Percentiles rank a stretch among this genome's conserved stretches.
Conservation (phyloP, 2,329 filamentous ascomycete genomes). For the Colletotrichum tamarilloi region DNA sequence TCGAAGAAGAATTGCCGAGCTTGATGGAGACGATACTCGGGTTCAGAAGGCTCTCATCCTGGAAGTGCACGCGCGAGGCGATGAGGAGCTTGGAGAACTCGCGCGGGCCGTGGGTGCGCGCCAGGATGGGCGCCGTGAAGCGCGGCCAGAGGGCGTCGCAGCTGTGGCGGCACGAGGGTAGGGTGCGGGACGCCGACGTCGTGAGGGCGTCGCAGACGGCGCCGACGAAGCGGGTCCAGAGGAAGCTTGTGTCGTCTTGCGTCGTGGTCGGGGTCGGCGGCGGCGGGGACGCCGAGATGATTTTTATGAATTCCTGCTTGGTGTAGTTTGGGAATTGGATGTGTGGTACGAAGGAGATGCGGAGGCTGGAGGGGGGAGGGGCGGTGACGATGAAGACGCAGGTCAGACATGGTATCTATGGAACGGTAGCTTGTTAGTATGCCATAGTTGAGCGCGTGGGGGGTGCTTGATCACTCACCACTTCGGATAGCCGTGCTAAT, state of each 20-base stretch:
- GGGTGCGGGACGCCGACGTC: slow-evolving; percentile 82
- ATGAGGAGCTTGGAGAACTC: slow-evolving; percentile 89
- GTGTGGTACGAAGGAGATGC: slow-evolving; percentile 73
- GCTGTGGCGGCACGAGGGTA: slow-evolving; percentile 77
- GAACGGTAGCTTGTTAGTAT: slow-evolving; percentile 19
- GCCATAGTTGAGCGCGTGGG: neutral
- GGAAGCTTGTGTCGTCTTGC: slow-evolving; percentile 68
- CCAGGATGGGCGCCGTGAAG: slow-evolving; percentile 82
- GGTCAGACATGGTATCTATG: slow-evolving; percentile 81
- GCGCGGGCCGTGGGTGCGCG: slow-evolving; percentile 77
- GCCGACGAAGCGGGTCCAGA: slow-evolving; percentile 84
- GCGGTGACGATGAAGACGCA: slow-evolving; percentile 81
- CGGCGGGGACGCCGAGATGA: slow-evolving; percentile 71
- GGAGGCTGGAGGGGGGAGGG: slow-evolving; percentile 76
- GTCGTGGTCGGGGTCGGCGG: slow-evolving; percentile 61
- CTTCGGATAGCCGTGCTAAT: slow-evolving; percentile 83
- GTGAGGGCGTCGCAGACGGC: slow-evolving; percentile 90
- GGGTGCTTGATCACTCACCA: slow-evolving; percentile 62
- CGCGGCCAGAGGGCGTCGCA: slow-evolving; percentile 84
- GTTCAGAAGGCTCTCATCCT: slow-evolving; percentile 77
- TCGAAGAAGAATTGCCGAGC: neutral
- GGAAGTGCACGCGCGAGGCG: slow-evolving; percentile 74
- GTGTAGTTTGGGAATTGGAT: slow-evolving; percentile 88
- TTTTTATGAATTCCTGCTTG: slow-evolving; percentile 81
- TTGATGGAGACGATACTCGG: slow-evolving; percentile 65